Evolutionary conservation across 116 monocot species (phyloP).

Genomic region (Trichopus zeylanicus): DNA sequence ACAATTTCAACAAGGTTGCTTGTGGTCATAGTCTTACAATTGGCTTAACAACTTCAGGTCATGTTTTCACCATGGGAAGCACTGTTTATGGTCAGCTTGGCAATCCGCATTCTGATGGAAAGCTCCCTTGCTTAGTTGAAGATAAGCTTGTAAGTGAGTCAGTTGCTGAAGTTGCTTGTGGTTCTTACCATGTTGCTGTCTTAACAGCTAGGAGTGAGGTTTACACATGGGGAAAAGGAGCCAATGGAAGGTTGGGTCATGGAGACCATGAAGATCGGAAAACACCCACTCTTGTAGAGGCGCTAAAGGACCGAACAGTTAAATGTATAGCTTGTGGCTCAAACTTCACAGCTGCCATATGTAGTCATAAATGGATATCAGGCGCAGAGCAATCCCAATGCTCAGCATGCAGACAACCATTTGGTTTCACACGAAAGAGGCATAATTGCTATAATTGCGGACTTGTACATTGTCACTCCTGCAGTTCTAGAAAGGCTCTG

Average conservation of each 20-base stretch:
- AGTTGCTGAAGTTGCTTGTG: constrained; percentile 64
- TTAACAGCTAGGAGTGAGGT: constrained; percentile 59
- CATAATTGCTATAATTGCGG: constrained; percentile 91
- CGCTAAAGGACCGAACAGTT: constrained; percentile 68
- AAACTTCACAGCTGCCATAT: constrained; percentile 77
- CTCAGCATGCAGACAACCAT: constrained; percentile 64
- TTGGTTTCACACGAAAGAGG: constrained; percentile 89
- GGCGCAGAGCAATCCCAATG: constrained; percentile 81
- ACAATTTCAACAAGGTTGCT: constrained; percentile 68
- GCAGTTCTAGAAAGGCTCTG: constrained; percentile 69
- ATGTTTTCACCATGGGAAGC: constrained; percentile 78
- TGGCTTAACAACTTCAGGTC: constrained; percentile 60
- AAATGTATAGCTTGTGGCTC: constrained; percentile 69
- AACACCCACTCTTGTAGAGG: constrained; percentile 71
- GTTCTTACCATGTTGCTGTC: constrained; percentile 77
- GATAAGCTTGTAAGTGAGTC: constrained; percentile 48
- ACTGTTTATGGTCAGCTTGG: constrained; percentile 89
- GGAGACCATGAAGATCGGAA: constrained; percentile 83
- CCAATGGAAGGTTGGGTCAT: constrained; percentile 84
- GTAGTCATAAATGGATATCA: constrained; percentile 64
- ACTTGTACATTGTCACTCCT: constrained; percentile 75
- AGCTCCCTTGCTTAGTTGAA: constrained; percentile 66
- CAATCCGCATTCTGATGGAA: constrained; percentile 73
- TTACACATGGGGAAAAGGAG: constrained; percentile 90
- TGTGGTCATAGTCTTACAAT: constrained; percentile 84